Evolutionary conservation across 2,329 filamentous ascomycete species (phyloP).

Genomic region (Ascosphaera aggregata): DNA sequence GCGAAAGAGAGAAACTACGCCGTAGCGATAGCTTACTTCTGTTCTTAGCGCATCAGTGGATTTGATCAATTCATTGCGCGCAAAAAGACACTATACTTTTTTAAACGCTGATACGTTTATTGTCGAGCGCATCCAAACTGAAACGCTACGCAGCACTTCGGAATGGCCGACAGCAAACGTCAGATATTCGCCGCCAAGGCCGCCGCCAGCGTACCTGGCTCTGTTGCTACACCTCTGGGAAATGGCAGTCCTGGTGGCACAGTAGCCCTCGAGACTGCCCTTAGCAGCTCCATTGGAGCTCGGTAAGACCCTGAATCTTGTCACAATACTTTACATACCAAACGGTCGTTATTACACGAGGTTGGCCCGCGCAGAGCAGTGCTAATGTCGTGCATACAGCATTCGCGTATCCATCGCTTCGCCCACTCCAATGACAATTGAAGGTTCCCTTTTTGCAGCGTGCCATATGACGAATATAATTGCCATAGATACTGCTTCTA

Average conservation of each 20-base stretch:
- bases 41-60: too few species aligned
- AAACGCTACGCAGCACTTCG: too few species aligned
- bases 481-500: slow-evolving; percentile 31
- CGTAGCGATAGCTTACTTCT: too few species aligned
- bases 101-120: too few species aligned
- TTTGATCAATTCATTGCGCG: too few species aligned
- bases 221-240: slow-evolving; percentile 9
- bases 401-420: slow-evolving; percentile 33
- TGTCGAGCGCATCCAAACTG: too few species aligned
- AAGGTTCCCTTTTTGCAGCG: slow-evolving; percentile 39
- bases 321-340: too few species aligned
- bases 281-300: slow-evolving; percentile 37
- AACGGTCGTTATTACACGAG: too few species aligned
- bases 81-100: too few species aligned
- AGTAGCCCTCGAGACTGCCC: slow-evolving; percentile 27
- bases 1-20: too few species aligned
- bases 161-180: slow-evolving; percentile 31
- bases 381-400: slow-evolving; percentile 8
- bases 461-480: slow-evolving; percentile 37
- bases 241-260: slow-evolving; percentile 7
- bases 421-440: slow-evolving; percentile 26
- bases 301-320: too few species aligned
- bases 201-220: slow-evolving; percentile 15
- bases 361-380: too few species aligned
- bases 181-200: slow-evolving; percentile 30